Conservation (phyloP, 345 rosid genomes). For the Hirschfeldia incana region DNA sequence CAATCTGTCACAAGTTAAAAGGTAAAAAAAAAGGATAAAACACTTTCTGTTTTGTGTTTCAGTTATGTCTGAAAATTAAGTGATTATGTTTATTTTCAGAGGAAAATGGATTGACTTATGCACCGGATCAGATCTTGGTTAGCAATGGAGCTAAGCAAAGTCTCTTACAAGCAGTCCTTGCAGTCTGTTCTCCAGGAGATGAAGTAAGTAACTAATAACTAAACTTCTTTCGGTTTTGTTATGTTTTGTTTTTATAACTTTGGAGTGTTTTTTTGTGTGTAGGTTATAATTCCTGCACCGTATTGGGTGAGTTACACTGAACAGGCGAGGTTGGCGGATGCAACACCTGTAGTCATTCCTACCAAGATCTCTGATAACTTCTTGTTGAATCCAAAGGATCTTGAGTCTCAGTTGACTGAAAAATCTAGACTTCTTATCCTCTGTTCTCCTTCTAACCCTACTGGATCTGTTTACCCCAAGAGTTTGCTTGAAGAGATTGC, state of each 20-base stretch:
- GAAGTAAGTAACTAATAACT: constrained; percentile 55
- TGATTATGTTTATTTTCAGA: constrained; percentile 39
- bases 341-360: constrained; percentile 87
- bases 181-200: constrained; percentile 94
- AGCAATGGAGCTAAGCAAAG: constrained; percentile 98
- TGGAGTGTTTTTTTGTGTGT: background rate
- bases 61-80: background rate
- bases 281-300: constrained; percentile 98
- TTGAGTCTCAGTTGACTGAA: constrained; percentile 68
- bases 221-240: background rate
- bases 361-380: constrained; percentile 83
- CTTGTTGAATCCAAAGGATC: constrained; percentile 79
- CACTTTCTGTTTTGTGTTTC: background rate
- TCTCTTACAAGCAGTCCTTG: constrained; percentile 74
- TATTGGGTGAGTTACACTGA: constrained; percentile 98
- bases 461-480: constrained; percentile 96
- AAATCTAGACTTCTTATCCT: constrained; percentile 88
- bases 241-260: background rate
- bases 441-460: constrained; percentile 97
- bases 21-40: constrained; percentile 46
- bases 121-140: constrained; percentile 82
- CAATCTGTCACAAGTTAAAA: constrained; percentile 78
- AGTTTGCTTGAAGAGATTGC: constrained; percentile 90
- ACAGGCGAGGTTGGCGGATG: constrained; percentile 92
- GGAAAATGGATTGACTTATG: constrained; percentile 83